Evolutionary conservation across 1,139 yeast species (phyloP), one percentile per base, ranked within the genome.

Genomic region (Suhomyces yuchorum): DNA sequence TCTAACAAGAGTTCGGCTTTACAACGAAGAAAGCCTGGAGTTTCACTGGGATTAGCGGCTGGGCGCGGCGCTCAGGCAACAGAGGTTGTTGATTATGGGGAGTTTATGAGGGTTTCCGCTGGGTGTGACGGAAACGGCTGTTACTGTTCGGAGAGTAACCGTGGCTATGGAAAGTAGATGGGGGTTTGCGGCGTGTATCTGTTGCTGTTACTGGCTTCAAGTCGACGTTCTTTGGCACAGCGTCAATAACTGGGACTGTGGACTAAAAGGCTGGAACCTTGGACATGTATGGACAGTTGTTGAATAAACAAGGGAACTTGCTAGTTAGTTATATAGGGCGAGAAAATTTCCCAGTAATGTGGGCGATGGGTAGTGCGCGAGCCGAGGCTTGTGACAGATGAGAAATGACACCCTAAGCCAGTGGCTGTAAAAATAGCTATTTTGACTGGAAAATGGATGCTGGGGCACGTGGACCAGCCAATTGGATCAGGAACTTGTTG

Each of bases 231-330:
- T 23, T 23, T 8, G 30, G 17, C 24, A 20, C 38, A 35, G 26
- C 39, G 39, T 37, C 39, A 14, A 37, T 23, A 36, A 37, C 39
- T 37, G 39, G 30, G 20, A 35, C 39, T 22, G 39, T 24, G 18
- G 20, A 23, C 39, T 37, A 37, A 24, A 37, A 37, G 19, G 30
- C 30, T 14, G 32, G 23, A 37, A 37, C 14, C n/a, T 23, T 19
- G 19, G 24, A 23, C 41, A 30, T 39, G 37, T 30, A 32, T 34
- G 22, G 28, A 15, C 14, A 26, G 30, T 42, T 28, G 37, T 35
- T n/a, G 45, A 23, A 26, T 18, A 26, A 26, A 28, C 14, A 14
- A 34, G 34, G 20, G 34, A 26, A 20, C 19, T 12, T 23, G 17
- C 15, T 17, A 33, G 23, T 8, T 8, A 14, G 14, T 14, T 30